Percentiles rank a stretch among this genome's conserved stretches.
phyloP scores from a whole-genome alignment of 192 early-diverging fungal species.

The Entomortierella beljakovae region DNA sequence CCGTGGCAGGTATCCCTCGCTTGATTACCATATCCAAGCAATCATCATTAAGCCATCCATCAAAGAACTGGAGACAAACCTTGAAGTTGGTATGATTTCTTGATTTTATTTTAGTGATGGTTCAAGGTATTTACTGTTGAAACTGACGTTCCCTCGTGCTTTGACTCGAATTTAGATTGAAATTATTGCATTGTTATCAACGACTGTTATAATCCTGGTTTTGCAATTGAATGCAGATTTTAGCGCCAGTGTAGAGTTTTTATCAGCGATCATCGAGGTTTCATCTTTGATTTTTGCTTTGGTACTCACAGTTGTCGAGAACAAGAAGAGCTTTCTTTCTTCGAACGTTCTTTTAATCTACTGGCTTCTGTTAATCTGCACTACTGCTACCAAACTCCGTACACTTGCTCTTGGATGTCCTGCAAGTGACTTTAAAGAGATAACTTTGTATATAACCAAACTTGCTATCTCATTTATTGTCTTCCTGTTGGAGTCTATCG shows the following conservation, averaged over 20 bases:
- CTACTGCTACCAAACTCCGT: constrained; percentile 49
- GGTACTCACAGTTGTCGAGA: constrained; percentile 60
- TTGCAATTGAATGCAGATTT: neutral
- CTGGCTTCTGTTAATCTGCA: constrained; percentile 56
- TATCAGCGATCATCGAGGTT: constrained; percentile 16
- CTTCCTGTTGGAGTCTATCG: constrained; percentile 35
- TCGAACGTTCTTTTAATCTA: constrained; percentile 68
- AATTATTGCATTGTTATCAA: constrained; percentile 20
- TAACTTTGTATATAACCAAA: constrained; percentile 23
- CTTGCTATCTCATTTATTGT: constrained; percentile 4
- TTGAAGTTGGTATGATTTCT: constrained; percentile 24
- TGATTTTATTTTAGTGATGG: neutral
- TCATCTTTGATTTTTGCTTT: constrained; percentile 37
- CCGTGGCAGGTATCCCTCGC: constrained; percentile 21
- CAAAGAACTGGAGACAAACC: constrained; percentile 24
- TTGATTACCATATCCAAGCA: constrained; percentile 14
- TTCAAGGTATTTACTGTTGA: neutral
- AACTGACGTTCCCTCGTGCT: neutral
- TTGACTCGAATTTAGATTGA: constrained; percentile 4
- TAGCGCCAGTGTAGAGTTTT: constrained; percentile 21
- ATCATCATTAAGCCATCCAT: constrained; percentile 13
- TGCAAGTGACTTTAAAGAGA: constrained; percentile 47
- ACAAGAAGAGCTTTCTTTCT: constrained; percentile 53
- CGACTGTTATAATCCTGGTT: neutral
- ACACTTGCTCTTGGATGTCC: constrained; percentile 53